Evolutionary conservation across 2,329 filamentous ascomycete species (phyloP).

Genomic region (Leptographium flavum): DNA sequence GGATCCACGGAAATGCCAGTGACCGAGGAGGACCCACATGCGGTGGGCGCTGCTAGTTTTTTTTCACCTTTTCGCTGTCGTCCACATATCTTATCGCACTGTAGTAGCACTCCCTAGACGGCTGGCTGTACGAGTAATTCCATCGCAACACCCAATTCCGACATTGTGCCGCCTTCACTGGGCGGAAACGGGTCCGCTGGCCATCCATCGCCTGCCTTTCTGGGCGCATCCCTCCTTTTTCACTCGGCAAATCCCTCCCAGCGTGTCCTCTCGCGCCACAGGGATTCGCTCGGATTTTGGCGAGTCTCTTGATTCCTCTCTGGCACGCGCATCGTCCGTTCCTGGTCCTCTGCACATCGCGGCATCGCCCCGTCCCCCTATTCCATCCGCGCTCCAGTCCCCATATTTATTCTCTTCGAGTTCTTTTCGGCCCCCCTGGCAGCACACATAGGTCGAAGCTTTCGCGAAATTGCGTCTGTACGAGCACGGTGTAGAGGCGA

Average conservation of each 20-base stretch:
- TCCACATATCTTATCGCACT: neutral
- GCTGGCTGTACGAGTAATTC: too few species aligned
- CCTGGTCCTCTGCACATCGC: neutral
- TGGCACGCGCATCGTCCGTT: neutral
- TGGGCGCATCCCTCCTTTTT: neutral
- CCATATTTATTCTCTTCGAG: neutral
- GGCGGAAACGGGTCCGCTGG: neutral
- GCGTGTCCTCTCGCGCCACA: too few species aligned
- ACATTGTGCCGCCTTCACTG: neutral
- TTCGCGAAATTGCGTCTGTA: conserved; percentile 1
- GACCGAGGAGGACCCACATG: neutral
- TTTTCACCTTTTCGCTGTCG: neutral
- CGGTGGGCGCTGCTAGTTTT: neutral
- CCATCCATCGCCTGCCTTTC: too few species aligned
- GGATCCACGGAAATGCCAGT: neutral
- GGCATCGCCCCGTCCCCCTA: neutral
- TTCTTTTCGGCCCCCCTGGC: neutral
- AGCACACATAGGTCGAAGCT: conserved; percentile 1
- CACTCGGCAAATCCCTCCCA: too few species aligned
- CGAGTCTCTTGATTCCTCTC: neutral
- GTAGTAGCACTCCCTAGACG: neutral
- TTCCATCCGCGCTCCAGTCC: neutral
- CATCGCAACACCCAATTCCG: too few species aligned
- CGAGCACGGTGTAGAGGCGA: neutral
- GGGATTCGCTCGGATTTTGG: too few species aligned